A percentile compares a stretch with the other conserved stretches of the same genome.
Conservation (phyloP, 768 basidiomycete genomes). For the Thelephora ganbajun region DNA sequence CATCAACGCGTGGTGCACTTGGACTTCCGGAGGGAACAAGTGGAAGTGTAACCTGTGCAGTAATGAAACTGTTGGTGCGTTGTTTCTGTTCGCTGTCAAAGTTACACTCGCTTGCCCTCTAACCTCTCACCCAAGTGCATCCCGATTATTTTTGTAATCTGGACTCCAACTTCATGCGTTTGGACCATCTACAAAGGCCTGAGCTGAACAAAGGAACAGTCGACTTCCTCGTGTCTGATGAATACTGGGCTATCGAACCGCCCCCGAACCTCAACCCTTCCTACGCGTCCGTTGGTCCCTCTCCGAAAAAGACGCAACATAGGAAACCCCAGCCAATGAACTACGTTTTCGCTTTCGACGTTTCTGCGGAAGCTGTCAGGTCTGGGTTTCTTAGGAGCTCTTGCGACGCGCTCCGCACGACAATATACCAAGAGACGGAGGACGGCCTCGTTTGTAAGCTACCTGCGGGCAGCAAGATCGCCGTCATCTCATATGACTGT, state of each 20-base stretch:
- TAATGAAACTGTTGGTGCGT: slow-evolving; percentile 72
- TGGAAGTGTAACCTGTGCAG: slow-evolving; percentile 92
- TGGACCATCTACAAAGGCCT: slow-evolving; percentile 70
- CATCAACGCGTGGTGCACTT: slow-evolving; percentile 88
- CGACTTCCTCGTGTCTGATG: slow-evolving; percentile 66
- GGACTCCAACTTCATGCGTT: slow-evolving; percentile 36
- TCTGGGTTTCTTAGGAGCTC: slow-evolving; percentile 59
- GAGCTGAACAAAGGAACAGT: slow-evolving; percentile 87
- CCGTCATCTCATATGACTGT: slow-evolving; percentile 71
- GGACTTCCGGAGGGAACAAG: slow-evolving; percentile 65
- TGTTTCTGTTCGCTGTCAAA: neutral
- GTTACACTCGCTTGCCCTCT: slow-evolving; percentile 2
- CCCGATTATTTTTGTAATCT: slow-evolving; percentile 77
- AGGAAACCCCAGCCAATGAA: slow-evolving; percentile 53
- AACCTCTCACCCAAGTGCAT: slow-evolving; percentile 34
- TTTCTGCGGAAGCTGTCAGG: slow-evolving; percentile 50
- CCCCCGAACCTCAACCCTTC: slow-evolving; percentile 36
- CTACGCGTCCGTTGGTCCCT: slow-evolving; percentile 38
- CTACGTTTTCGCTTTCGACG: slow-evolving; percentile 81
- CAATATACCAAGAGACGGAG: slow-evolving; percentile 45
- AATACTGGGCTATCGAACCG: slow-evolving; percentile 77
- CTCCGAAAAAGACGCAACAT: slow-evolving; percentile 20
- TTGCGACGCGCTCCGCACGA: slow-evolving; percentile 44
- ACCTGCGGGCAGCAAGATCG: slow-evolving; percentile 42
- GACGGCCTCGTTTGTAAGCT: slow-evolving; percentile 37